Evolutionary conservation across 129 eudicot species (phyloP), one percentile per base, ranked within the genome.

Genomic region (Flaveria linearis): DNA sequence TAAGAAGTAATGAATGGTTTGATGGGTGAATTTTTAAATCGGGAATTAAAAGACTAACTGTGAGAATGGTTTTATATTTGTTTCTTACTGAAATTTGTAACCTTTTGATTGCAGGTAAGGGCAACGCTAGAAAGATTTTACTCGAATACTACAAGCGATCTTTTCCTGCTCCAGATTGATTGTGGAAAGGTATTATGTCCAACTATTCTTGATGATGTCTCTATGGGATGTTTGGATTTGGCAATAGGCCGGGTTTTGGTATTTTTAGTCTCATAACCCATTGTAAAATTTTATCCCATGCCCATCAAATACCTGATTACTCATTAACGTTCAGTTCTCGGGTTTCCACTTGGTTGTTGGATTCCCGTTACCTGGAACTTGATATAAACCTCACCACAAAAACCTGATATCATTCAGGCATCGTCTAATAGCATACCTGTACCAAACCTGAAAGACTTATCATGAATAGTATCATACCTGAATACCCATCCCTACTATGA

Each of bases 121-220:
- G 25, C 84, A 20, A 86, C 89, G 43, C 78, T 89, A 78, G 84
- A 86, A 46, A 84, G 82, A 65, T 92, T 92, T 81, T 92, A 85
- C 84, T 16, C 49, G 46, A 77, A 86, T 69, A 69, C 80, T 20
- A 79, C 84, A 69, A 25, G 11, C 26, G 87, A 92, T 67, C 83
- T 89, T 17, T 87, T 84, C 84, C 86, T 92, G 73, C 93, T 92
- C 49, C 93, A 92, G 80, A 84, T 92, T 51, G 93, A 87, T 78
- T 84, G 84, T 74, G 58, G 76, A 73, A 92, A 89, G 92, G 96
- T 88, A 80, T 4, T 67, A 0, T 55, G 46, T 30, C 8, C 58
- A 10, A 10, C 28, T 39, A 28, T 17, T 13, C 39, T 47, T 5
- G 10, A 25, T 62, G 26, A 2, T 18, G 11, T 42, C 13, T 62